phyloP scores from a whole-genome alignment of 805 yeast genomes.

The Candida fluviatilis region DNA sequence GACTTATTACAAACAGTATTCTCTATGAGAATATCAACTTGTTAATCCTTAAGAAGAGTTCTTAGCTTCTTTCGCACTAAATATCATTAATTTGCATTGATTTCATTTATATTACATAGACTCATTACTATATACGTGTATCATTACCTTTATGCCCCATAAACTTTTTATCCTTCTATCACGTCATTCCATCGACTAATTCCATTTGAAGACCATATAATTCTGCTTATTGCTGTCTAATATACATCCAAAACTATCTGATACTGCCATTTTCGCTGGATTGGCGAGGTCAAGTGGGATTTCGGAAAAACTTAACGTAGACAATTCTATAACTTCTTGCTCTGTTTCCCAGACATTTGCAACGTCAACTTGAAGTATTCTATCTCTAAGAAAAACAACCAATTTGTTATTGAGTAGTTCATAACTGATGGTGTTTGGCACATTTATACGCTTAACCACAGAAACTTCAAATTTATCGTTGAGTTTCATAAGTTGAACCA shows the following conservation, averaged over 20 bases:
- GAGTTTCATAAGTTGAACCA: constrained; percentile 2
- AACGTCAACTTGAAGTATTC: constrained; percentile 1
- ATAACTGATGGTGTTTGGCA: neutral
- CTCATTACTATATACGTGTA: no score
- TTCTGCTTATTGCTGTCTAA: constrained; percentile 37
- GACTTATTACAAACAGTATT: no score
- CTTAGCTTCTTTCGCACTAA: no score
- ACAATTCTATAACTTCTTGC: neutral
- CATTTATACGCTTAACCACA: neutral
- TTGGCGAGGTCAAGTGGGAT: neutral
- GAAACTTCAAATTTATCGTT: neutral
- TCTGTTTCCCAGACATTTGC: neutral
- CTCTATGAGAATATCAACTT: no score
- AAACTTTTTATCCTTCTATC: neutral
- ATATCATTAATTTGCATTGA: no score
- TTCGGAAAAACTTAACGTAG: neutral
- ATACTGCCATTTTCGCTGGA: constrained; percentile 5
- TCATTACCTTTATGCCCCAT: neutral
- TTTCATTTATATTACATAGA: no score
- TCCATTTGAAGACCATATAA: constrained; percentile 28
- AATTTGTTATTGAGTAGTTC: neutral
- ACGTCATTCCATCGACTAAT: neutral
- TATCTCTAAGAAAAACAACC: neutral
- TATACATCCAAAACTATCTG: constrained; percentile 28
- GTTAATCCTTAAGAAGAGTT: no score